phyloP scores from a whole-genome alignment of 2,329 filamentous ascomycete genomes.

The Seiridium unicorne region DNA sequence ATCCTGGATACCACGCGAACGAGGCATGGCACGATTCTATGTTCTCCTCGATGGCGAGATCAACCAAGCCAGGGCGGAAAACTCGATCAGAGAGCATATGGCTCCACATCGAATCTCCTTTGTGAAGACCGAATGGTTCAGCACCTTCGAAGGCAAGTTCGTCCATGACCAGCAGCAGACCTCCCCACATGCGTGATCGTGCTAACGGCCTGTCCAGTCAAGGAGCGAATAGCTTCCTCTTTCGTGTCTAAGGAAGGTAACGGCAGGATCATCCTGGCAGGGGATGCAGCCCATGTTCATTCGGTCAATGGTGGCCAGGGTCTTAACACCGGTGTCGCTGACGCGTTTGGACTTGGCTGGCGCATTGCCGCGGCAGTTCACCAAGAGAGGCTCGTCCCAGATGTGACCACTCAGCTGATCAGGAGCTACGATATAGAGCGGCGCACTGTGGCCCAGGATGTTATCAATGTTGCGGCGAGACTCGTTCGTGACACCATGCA shows the following conservation, averaged over 20 bases:
- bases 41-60: slow-evolving; percentile 45
- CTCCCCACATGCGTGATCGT: not conserved
- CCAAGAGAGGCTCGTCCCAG: slow-evolving; percentile 17
- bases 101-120: slow-evolving; percentile 42
- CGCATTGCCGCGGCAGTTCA: slow-evolving; percentile 37
- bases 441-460: slow-evolving; percentile 38
- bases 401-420: slow-evolving; percentile 27
- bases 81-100: slow-evolving; percentile 42
- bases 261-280: slow-evolving; percentile 49
- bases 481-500: slow-evolving; percentile 43
- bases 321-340: slow-evolving; percentile 57
- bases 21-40: slow-evolving; percentile 46
- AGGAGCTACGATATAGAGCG: slow-evolving; percentile 44
- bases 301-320: slow-evolving; percentile 56
- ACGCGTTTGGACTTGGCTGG: slow-evolving; percentile 55
- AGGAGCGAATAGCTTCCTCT: slow-evolving; percentile 36
- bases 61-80: slow-evolving; percentile 35
- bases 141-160: slow-evolving; percentile 42
- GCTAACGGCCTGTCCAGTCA: slow-evolving; percentile 28
- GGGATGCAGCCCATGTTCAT: slow-evolving; percentile 57
- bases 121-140: slow-evolving; percentile 45
- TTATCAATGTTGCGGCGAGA: slow-evolving; percentile 45
- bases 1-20: slow-evolving; percentile 47
- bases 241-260: slow-evolving; percentile 37
- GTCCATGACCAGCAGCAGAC: not conserved